Base-by-base conservation (phyloP, 2,329 filamentous ascomycete species). In the Xylariaceae sp. region DNA sequence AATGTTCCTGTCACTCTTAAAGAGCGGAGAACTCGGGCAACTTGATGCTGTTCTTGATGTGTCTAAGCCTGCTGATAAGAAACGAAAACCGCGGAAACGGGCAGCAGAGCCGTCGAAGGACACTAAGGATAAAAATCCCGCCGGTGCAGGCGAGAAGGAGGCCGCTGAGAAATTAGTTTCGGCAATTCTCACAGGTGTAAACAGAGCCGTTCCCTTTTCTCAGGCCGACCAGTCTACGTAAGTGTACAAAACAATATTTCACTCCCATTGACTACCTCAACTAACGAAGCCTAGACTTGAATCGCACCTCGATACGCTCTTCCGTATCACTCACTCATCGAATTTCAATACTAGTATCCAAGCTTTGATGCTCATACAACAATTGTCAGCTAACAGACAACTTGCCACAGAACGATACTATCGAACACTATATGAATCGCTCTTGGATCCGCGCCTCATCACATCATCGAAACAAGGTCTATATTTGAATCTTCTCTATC, bases 291-390 rank as follows among this genome's bases (percentile, higher is more conserved):
- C 46, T 53, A 86, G 83, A 20, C 80, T 97, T 54, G 88, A 94
- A 60, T 83, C 85, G 47, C 92, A 98, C 61, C 80, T 98, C 46
- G 86, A 97, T 63, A 96, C 92, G 3, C 77, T 98, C 21, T 98
- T 96, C 77, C 85, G 83, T 58, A 93, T 98, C 59, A 95, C 93
- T 0, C 93, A 98, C 68, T 97, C 92, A 1, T 89, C 92, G 45
- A 98, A 98, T 67, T 97, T 98, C 77, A 98, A 97, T 70, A 98
- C 93, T 1, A 93, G 90, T 63, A 88, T 98, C 29, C 93, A 98
- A 67, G 92, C 93, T 25, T 78, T 98, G 54, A 86, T 95, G 70
- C 74, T 98, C 38, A 94, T 98, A 55, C 93, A 97, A 64, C 93
- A 97, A 65, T 79, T 98, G 22, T 88, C 90, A 1, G 75, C 83